These are phyloP conservation scores for Rhodotorula sp. DNA, from an alignment of 1,284 basidiomycete genomes.

Conservation along the genomic window DNA sequence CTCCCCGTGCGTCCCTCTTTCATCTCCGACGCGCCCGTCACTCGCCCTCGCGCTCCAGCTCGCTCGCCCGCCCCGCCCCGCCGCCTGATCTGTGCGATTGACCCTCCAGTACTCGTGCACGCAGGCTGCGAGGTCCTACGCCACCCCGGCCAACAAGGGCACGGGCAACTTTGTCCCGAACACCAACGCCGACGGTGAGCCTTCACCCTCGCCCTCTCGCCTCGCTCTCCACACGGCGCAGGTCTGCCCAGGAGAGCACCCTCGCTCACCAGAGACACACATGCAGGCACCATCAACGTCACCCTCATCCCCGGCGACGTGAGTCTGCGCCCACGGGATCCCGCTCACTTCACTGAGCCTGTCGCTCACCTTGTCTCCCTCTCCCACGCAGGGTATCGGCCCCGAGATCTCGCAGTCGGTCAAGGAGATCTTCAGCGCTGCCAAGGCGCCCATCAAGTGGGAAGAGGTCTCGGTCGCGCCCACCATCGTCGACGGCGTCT, in stretches of 20 bases:
- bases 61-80: not conserved
- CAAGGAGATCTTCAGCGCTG: slow-evolving; percentile 88
- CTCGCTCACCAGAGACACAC: not conserved
- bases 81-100: not conserved
- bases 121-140: slow-evolving; percentile 16
- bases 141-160: slow-evolving; percentile 67
- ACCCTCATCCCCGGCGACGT: slow-evolving; percentile 91
- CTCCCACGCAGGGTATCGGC: slow-evolving; percentile 70
- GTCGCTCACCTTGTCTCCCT: not conserved
- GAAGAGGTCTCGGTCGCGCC: slow-evolving; percentile 98
- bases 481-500: slow-evolving; percentile 90
- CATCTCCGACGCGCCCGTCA: not conserved
- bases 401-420: slow-evolving; percentile 97
- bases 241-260: not conserved
- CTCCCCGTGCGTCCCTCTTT: slow-evolving; percentile 15
- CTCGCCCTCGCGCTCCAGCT: not conserved
- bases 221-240: not conserved
- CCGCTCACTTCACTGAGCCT: not conserved
- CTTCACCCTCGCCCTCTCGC: not conserved
- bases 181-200: slow-evolving; percentile 66
- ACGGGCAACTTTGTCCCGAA: slow-evolving; percentile 50
- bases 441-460: slow-evolving; percentile 93
- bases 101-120: not conserved
- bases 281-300: slow-evolving; percentile 71
- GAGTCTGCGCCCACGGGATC: slow-evolving; percentile 44